Base-by-base conservation (phyloP, 208 protist genomes). In the Crithidia bombi region DNA sequence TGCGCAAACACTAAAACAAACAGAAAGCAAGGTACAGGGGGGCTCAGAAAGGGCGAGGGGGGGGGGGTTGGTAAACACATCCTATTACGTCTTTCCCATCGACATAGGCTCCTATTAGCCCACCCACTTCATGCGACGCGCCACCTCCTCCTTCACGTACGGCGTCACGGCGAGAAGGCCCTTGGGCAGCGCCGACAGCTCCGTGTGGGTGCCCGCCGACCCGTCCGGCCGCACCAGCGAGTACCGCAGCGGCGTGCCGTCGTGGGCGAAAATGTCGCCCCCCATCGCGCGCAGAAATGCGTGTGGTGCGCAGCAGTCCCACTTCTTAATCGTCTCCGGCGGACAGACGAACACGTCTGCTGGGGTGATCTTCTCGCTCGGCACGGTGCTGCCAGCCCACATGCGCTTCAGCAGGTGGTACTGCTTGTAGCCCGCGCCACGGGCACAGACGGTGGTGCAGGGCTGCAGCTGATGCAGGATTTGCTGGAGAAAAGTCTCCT, bases 301-400 rank as follows among this genome's bases (percentile, higher is more conserved):
- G 63, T 94, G 83, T 15, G 87, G 80, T 6, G 73, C 89, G 52
- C 87, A 92, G 47, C 79, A 89, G 69, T 94, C 91, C 89, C 91
- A 94, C 57, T 87, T 85, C 57, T 85, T 90, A 7, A 86, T 88
- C 30, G 84, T 81, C 26, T 62, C 35, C 0, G 69, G 71, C 12
- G 84, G 86, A 44, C 75, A 85, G 3, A 94, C 52, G 61, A 90
- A 96, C 12, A 87, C 82, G 52, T 94, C 89, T 7, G 65, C 73
- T 10, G 50, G 55, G 2, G 50, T 62, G 51, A 62, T 51, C 21
- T 2, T 15, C 47, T 55, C 66, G 12, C 38, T 23, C 3, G 23
- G 21, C 15, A 54, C 44, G 32, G 36, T 32, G 51, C 36, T 51
- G 11, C 39, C 66, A 5, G 25, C 30, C 25, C 87, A 61, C 69